phyloP scores from a whole-genome alignment of 1,139 yeast genomes.

The Candida sanyaensis region DNA sequence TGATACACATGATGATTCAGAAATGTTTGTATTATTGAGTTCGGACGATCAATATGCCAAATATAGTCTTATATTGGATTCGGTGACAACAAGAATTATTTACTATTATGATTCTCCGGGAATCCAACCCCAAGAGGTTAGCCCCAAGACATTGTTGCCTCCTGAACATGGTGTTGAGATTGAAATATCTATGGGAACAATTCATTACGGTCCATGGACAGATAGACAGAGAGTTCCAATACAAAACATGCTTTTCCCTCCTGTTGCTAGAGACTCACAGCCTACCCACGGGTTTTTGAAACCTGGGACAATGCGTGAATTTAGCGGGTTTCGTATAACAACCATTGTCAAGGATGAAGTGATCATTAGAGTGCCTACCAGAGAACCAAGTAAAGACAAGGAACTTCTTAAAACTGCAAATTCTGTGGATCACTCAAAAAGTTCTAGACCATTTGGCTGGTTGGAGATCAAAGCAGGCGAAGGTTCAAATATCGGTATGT shows the following conservation, averaged over 20 bases:
- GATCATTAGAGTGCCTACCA: conserved; percentile 74
- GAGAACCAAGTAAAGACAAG: conserved; percentile 80
- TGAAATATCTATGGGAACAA: conserved; percentile 58
- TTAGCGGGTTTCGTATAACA: conserved; percentile 56
- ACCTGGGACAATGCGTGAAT: conserved; percentile 56
- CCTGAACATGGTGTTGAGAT: conserved; percentile 73
- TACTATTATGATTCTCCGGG: conserved; percentile 80
- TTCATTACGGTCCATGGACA: conserved; percentile 96
- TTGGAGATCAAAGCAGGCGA: conserved; percentile 66
- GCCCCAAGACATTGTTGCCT: conserved; percentile 6
- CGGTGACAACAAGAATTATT: conserved; percentile 53
- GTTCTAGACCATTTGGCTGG: conserved; percentile 83
- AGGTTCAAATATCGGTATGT: conserved; percentile 50
- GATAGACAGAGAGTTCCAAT: conserved; percentile 76
- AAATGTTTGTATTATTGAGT: conserved; percentile 27
- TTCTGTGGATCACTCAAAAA: conserved; percentile 10
- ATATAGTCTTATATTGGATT: conserved; percentile 70
- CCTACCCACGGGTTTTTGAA: conserved; percentile 38
- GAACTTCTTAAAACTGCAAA: conserved; percentile 23
- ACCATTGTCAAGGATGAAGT: conserved; percentile 63
- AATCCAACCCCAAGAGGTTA: conserved; percentile 40
- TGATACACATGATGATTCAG: conserved; percentile 33
- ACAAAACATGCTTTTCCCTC: conserved; percentile 70
- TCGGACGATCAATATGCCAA: conserved; percentile 77
- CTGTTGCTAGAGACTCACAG: conserved; percentile 57